Evolutionary conservation across 1,139 yeast species (phyloP), one percentile per base, ranked within the genome.

Genomic region (Kodamaea sp.): DNA sequence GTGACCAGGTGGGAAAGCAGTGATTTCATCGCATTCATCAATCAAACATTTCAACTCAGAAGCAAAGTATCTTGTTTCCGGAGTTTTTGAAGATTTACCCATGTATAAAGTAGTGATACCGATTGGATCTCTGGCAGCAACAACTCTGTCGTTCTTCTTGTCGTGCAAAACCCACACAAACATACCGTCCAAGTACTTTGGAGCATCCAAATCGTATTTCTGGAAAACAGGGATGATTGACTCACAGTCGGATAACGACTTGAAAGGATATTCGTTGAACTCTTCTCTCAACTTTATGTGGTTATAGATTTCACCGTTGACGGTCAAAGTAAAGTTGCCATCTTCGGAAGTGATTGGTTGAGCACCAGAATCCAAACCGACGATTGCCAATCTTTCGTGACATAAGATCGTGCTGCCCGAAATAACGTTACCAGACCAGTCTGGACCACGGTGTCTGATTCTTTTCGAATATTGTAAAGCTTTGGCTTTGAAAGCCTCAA

Each of bases 371-470:
- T 88, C 96, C 57, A 90, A 75, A 52, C 97, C 97, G 47, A 87
- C 95, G 60, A 92, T 90, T 53, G 97, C 95, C 60, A 92, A 77
- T 72, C 98, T 85, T 71, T 92, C 97, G 63, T 92, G 98, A 54
- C 86, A 81, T 54, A 92, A 69, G 48, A 84, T 82, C 39, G 97
- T 87, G 50, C 73, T 65, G 79, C 88, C 87, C 58, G 81, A 79
- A 50, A 78, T 71, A 49, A 78, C 64, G 79, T 88, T 89, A 58
- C 98, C 98, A 34, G 90, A 79, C 98, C 98, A 92, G 70, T 92
- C 98, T 51, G 98, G 98, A 55, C 98, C 98, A 69, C 98, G 84
- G 68, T 92, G 98, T 71, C 98, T 84, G 62, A 90, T 84, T 66
- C 89, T 78, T 68, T 89, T 90, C 49, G 97, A 78, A 60, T 87